Percentiles rank a stretch among this genome's conserved stretches.
Evolutionary conservation across 2,329 filamentous ascomycete genomes (phyloP).

Genomic region (Clarireedia hainanense): DNA sequence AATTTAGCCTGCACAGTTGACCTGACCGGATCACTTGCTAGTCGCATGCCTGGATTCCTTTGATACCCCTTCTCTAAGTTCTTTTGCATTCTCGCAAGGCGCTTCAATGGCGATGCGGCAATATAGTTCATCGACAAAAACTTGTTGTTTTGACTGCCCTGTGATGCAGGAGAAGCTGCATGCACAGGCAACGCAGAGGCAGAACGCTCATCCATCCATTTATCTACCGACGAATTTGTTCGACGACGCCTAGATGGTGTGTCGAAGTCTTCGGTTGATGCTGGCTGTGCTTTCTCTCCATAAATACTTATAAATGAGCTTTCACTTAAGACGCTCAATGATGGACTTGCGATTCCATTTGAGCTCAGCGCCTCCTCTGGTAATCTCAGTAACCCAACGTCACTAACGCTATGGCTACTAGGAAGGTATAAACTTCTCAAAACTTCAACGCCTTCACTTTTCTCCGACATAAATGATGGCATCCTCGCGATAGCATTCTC

Average conservation of each 20-base stretch:
- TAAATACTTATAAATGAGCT: slow-evolving; percentile 62
- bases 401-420: slow-evolving; percentile 33
- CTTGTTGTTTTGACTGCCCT: slow-evolving; percentile 23
- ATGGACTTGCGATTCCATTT: slow-evolving; percentile 45
- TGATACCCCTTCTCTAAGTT: slow-evolving; percentile 17
- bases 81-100: slow-evolving; percentile 38
- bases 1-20: slow-evolving; percentile 9
- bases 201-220: slow-evolving; percentile 28
- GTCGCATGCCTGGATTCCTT: slow-evolving; percentile 1
- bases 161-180: slow-evolving; percentile 4
- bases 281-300: slow-evolving; percentile 34
- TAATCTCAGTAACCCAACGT: slow-evolving; percentile 42
- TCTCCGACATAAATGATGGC: slow-evolving; percentile 58
- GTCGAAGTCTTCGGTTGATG: slow-evolving; percentile 12
- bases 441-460: slow-evolving; percentile 51
- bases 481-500: slow-evolving; percentile 42
- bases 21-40: neutral
- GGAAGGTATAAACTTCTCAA: slow-evolving; percentile 49
- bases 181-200: slow-evolving; percentile 10
- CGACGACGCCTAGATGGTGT: slow-evolving; percentile 14
- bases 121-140: slow-evolving; percentile 41
- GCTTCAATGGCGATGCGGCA: slow-evolving; percentile 44
- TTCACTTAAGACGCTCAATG: slow-evolving; percentile 57
- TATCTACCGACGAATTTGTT: slow-evolving; percentile 22
- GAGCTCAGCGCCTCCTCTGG: slow-evolving; percentile 31